Evolutionary conservation across 257 asterid genomes (phyloP).

Genomic region (Salvia miltiorrhiza): DNA sequence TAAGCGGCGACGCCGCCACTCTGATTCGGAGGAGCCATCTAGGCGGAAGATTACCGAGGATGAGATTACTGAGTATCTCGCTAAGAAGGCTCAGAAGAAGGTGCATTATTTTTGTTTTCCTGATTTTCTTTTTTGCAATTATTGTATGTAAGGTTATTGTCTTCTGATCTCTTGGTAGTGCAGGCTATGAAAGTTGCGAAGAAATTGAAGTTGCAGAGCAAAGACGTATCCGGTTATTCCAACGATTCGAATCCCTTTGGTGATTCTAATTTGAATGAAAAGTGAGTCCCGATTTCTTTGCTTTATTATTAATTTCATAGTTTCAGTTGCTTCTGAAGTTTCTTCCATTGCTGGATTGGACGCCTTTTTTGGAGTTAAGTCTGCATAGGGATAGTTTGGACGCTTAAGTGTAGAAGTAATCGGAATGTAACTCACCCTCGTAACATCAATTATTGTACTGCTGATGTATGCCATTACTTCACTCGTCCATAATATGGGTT

Average conservation of each 20-base stretch:
- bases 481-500: neutral
- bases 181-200: slow-evolving; percentile 76
- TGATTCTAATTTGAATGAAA: slow-evolving; percentile 81
- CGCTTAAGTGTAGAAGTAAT: neutral
- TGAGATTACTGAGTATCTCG: slow-evolving; percentile 16
- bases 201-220: slow-evolving; percentile 57
- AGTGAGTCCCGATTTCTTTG: slow-evolving; percentile 29
- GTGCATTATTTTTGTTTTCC: neutral
- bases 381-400: neutral
- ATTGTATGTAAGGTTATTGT: neutral
- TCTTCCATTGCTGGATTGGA: neutral
- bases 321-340: neutral
- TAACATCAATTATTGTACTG: neutral
- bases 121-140: neutral
- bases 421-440: neutral
- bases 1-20: neutral
- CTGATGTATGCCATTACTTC: neutral
- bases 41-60: slow-evolving; percentile 16
- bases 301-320: neutral
- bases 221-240: slow-evolving; percentile 59
- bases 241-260: slow-evolving; percentile 97
- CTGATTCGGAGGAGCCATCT: neutral
- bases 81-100: slow-evolving; percentile 27
- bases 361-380: neutral
- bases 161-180: neutral